Evolutionary conservation across 768 basidiomycete genomes (phyloP).

Genomic region (Russula emetica): DNA sequence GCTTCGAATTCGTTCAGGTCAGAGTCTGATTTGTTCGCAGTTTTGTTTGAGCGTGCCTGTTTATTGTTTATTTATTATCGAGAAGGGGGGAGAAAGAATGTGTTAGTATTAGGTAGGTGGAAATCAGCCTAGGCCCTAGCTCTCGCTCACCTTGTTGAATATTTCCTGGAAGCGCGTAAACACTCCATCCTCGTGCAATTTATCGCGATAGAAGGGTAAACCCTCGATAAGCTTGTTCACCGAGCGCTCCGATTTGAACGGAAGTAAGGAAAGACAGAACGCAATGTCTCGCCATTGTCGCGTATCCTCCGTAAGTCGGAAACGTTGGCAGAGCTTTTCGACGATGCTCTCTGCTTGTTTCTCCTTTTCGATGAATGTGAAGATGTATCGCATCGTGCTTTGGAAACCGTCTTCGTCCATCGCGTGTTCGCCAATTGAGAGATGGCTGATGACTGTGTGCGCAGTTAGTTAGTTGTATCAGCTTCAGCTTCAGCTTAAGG

Average conservation of each 20-base stretch:
- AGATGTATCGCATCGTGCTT: slow-evolving; percentile 91
- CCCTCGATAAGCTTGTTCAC: slow-evolving; percentile 95
- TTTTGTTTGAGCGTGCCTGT: slow-evolving; percentile 86
- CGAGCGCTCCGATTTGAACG: slow-evolving; percentile 95
- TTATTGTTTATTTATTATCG: neutral
- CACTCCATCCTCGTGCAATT: slow-evolving; percentile 83
- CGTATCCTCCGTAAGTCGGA: slow-evolving; percentile 80
- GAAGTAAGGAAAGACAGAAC: slow-evolving; percentile 88
- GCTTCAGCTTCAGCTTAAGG: neutral
- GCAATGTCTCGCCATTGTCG: slow-evolving; percentile 98
- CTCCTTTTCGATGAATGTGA: slow-evolving; percentile 97
- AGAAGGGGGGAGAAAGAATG: too few relatives aligned
- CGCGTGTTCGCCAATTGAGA: slow-evolving; percentile 85
- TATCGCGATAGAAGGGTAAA: slow-evolving; percentile 90
- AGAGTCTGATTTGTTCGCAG: slow-evolving; percentile 84
- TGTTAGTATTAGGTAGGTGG: too few relatives aligned
- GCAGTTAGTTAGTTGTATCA: too few relatives aligned
- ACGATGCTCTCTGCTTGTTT: slow-evolving; percentile 98
- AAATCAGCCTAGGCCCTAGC: too few relatives aligned
- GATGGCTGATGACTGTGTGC: slow-evolving; percentile 82
- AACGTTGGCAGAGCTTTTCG: slow-evolving; percentile 95
- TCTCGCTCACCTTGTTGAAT: slow-evolving; percentile 79
- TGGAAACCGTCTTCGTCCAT: slow-evolving; percentile 92
- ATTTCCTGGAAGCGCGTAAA: slow-evolving; percentile 84
- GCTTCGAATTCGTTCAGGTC: slow-evolving; percentile 94